Conservation (phyloP, 2,329 filamentous ascomycete species). For the Aphanoascus verrucosus region DNA sequence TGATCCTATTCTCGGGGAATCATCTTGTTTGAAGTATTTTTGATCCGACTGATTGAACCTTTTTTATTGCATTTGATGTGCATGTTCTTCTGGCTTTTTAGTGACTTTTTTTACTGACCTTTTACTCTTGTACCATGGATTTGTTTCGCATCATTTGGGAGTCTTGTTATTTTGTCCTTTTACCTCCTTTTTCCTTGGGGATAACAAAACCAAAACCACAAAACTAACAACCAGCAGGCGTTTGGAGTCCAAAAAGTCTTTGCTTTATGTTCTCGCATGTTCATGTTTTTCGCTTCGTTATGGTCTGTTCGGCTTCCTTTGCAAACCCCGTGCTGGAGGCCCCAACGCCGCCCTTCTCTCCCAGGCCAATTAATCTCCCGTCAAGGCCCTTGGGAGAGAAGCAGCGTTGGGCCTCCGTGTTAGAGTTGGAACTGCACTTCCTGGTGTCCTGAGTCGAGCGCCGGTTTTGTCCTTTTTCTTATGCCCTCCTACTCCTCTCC, state of each 20-base stretch:
- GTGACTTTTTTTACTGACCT: not conserved
- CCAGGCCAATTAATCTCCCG: too few species aligned
- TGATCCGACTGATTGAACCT: not conserved
- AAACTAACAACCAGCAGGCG: not conserved
- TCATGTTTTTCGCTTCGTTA: not conserved
- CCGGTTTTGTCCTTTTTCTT: not conserved
- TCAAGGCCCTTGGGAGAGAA: not conserved
- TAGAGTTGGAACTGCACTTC: not conserved
- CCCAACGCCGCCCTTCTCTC: not conserved
- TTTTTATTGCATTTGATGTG: not conserved
- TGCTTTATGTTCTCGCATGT: not conserved
- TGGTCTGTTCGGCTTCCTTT: not conserved
- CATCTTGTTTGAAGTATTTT: conserved; percentile 8
- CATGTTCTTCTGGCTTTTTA: not conserved
- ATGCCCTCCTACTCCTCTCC: not conserved
- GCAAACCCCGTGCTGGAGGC: not conserved
- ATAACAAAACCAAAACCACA: not conserved
- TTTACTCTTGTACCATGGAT: too few species aligned
- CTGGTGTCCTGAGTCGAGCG: not conserved
- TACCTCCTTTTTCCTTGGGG: not conserved
- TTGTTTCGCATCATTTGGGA: conserved; percentile 4
- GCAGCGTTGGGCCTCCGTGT: not conserved
- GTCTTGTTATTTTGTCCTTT: conserved; percentile 5
- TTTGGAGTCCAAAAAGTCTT: conserved; percentile 6
- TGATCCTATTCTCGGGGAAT: conserved; percentile 6